phyloP scores from a whole-genome alignment of 768 basidiomycete species.

The Tricholoma hemisulphureum region DNA sequence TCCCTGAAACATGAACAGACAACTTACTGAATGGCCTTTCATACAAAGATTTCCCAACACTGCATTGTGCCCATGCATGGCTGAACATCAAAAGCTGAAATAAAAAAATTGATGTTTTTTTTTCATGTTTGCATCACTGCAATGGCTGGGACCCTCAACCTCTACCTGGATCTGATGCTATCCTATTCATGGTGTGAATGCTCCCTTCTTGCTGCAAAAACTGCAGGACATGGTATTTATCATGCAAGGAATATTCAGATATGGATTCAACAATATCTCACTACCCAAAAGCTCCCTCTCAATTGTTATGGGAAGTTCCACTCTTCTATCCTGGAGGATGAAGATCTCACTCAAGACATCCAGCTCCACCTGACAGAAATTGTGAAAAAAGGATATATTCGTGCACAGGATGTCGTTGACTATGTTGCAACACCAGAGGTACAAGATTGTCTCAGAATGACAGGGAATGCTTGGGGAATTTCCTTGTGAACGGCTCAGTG shows the following conservation, averaged over 20 bases:
- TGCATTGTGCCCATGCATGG: too few relatives aligned
- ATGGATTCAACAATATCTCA: constrained; percentile 28
- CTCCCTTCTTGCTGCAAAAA: constrained; percentile 28
- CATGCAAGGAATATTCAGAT: constrained; percentile 26
- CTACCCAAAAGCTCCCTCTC: constrained; percentile 23
- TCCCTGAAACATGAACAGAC: too few relatives aligned
- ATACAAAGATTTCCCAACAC: too few relatives aligned
- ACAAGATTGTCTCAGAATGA: not conserved
- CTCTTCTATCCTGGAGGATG: constrained; percentile 28
- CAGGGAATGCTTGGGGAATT: not conserved
- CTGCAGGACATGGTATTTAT: constrained; percentile 21
- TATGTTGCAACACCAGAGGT: constrained; percentile 1
- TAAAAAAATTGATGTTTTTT: constrained; percentile 23
- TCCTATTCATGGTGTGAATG: constrained; percentile 29
- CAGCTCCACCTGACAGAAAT: constrained; percentile 19
- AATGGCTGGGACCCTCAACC: constrained; percentile 32
- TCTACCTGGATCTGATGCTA: constrained; percentile 30
- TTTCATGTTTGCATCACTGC: constrained; percentile 25
- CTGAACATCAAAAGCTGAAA: too few relatives aligned
- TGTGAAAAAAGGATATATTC: not conserved
- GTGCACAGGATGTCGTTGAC: not conserved
- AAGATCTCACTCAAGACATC: constrained; percentile 27
- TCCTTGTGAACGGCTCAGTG: constrained; percentile 4
- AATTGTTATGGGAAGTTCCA: constrained; percentile 20
- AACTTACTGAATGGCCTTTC: too few relatives aligned